Base-by-base conservation (phyloP, 495 filamentous ascomycete species). In the Friedmanniomyces simplex region DNA sequence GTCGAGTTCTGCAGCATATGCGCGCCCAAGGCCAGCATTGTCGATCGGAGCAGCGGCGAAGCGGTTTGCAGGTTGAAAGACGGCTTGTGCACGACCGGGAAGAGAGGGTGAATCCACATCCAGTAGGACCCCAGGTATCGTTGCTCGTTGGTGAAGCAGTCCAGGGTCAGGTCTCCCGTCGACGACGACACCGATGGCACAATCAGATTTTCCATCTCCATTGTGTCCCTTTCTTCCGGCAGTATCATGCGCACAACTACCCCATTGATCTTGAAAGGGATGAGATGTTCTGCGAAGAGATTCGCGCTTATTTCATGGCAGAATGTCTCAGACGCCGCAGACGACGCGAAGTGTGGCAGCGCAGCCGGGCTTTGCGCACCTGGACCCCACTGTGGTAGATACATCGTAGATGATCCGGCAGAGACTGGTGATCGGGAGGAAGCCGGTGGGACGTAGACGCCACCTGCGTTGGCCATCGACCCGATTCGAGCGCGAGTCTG, bases 91-190 rank as follows among this genome's bases (percentile, higher is more conserved):
- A 76, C 54, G 41, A 74, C 63, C 26, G 74, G 71, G 58, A 71
- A 72, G 18, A 68, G 58, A 50, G 73, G 69, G 59, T 75, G 71
- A 39, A 73, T 71, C 52, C 64, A 62, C 52, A 60, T 65, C 73
- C 73, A 75, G 62, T 72, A 76, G 60, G 68, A 67, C 34, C 71
- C 61, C 50, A 74, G 61, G 67, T 71, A 73, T 52, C 72, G 63
- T 54, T 70, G 53, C 52, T 55, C 55, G 28, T 58, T 51, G 20
- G 22, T 50, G 26, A 39, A 51, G 8, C 39, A 50, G n/a, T 52
- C 20, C 26, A 32, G 28, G 4, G 28, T 32, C 28, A 10, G 10
- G 34, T 52, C 34, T 32, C 12, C 16, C 4, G 49, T 37, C 22
- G 50, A 30, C 36, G 10, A 18, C 12, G 32, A 26, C n/a, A 50